Conservation (phyloP, 208 protist genomes). For the Trypanosomatidae sp. region DNA sequence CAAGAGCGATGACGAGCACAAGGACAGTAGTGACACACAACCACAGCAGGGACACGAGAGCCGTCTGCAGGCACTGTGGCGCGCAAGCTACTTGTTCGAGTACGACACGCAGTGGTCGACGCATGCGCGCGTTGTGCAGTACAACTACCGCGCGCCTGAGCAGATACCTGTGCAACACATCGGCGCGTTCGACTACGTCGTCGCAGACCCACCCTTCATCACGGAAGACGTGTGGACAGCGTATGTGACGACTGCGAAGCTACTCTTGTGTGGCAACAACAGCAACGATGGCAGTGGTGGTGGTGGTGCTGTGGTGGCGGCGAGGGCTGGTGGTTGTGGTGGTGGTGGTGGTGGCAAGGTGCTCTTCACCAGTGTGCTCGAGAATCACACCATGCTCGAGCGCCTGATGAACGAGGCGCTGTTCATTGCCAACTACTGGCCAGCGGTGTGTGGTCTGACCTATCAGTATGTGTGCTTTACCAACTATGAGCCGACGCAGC, state of each 20-base stretch:
- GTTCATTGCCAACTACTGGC: conserved; percentile 72
- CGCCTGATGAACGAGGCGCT: conserved; percentile 41
- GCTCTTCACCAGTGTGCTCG: conserved; percentile 82
- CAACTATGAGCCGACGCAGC: conserved; percentile 54
- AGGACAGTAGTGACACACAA: neutral
- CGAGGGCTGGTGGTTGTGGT: too few species aligned
- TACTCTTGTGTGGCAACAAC: conserved; percentile 10
- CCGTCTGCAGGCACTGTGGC: conserved; percentile 9
- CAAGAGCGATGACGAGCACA: neutral
- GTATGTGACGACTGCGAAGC: conserved; percentile 55
- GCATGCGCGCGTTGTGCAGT: conserved; percentile 68
- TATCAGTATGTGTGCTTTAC: conserved; percentile 92
- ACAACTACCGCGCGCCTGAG: conserved; percentile 78
- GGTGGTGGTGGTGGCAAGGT: conserved; percentile 59
- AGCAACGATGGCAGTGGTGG: neutral
- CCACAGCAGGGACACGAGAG: neutral
- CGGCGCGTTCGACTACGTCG: conserved; percentile 76
- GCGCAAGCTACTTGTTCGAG: conserved; percentile 62
- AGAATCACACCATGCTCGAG: conserved; percentile 83
- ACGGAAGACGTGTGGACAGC: conserved; percentile 78
- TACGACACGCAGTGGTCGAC: conserved; percentile 74
- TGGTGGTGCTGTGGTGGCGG: too few species aligned
- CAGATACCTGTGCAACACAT: conserved; percentile 59
- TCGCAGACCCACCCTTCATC: conserved; percentile 93
- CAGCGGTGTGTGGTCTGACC: conserved; percentile 69